These are phyloP conservation scores for Antitrichia curtipendula DNA, from an alignment of 225 moss, liverwort and hornwort genomes.

Conservation along the genomic window DNA sequence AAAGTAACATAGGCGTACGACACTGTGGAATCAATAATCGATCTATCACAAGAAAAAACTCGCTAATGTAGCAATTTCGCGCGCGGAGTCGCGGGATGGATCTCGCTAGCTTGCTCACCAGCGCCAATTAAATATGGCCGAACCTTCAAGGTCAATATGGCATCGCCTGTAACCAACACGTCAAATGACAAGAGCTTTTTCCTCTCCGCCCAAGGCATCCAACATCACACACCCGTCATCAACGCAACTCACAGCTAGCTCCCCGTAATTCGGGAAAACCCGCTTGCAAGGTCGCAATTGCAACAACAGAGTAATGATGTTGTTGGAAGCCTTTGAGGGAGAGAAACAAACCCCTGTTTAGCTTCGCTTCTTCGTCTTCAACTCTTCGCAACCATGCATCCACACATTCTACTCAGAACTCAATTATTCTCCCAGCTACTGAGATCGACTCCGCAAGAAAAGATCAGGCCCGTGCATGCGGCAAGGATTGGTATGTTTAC, in stretches of 20 bases:
- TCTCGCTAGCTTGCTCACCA: too few species aligned
- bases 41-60: neutral
- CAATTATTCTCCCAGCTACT: neutral
- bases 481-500: neutral
- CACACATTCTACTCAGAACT: neutral
- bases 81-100: neutral
- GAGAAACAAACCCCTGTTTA: constrained; percentile 5
- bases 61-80: neutral
- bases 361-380: neutral
- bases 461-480: neutral
- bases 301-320: neutral
- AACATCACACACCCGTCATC: neutral
- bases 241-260: neutral
- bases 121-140: neutral
- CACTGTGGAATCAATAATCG: neutral
- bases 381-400: neutral
- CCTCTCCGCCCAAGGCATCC: constrained; percentile 23
- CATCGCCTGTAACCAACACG: neutral
- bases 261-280: neutral
- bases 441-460: neutral
- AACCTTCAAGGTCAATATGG: neutral
- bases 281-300: neutral
- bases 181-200: neutral
- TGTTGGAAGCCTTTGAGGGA: constrained; percentile 36
- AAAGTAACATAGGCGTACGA: too few species aligned